Base-by-base conservation (phyloP, 305 asterid genomes). In the Fraxinus angustifolia region DNA sequence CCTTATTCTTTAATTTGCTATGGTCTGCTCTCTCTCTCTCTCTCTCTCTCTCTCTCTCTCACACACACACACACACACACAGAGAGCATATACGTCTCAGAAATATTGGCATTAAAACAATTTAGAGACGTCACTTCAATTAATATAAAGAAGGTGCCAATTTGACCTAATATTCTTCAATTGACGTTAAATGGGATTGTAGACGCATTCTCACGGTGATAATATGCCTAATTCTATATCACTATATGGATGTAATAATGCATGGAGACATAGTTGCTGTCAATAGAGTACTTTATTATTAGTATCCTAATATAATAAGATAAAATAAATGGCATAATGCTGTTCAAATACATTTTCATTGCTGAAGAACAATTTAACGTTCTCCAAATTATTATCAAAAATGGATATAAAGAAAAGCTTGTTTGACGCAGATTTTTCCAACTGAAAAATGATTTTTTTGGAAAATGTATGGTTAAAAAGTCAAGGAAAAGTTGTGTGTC, bases 381-480 rank as follows among this genome's bases (percentile, higher is more conserved):
- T 36, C 73, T 70, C 82, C 31, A 87, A 77, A 21, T 50, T 68
- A 31, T 71, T 45, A 19, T 67, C 36, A 26, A 65, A 65, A 65
- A 65, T 11, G 17, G 73, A 65, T 65, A 56, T 56, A 56, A 56
- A 6, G 26, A 56, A 17, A 56, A 56, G 28, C 67, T 56, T 56
- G 28, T 56, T 17, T 17, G 26, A 8, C 26, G 2, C 65, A 56
- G 65, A 56, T n/a, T 56, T 56, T 17, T 56, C 11, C 65, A 56
- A 56, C 26, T 0, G 62, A 50, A 50, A 50, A 50, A 50, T 50
- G 8, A 50, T 16, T n/a, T 50, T 50, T 50, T 50, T n/a, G 23
- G 62, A 50, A 21, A 50, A 5, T 8, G 62, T 50, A 5, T 8
- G 23, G 28, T 56, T 56, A 56, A 56, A 17, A 56, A 6, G 26